Percentiles rank a stretch among this genome's conserved stretches.
These are phyloP conservation scores for Areca catechu DNA, from an alignment of 176 grass and related monocot species.

Conservation along the genomic window DNA sequence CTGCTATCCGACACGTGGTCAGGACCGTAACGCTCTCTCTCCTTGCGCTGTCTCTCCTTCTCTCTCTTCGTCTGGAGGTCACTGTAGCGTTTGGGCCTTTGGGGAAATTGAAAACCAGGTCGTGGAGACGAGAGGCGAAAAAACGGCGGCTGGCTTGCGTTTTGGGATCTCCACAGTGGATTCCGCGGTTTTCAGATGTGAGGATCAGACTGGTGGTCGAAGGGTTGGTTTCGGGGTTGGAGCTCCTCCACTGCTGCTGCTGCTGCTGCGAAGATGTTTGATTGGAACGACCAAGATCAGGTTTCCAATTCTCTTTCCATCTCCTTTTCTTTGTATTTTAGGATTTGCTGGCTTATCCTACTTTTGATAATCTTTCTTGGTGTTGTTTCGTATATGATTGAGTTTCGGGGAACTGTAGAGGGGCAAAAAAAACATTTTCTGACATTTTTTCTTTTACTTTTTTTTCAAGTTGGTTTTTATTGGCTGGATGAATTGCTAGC, in stretches of 20 bases:
- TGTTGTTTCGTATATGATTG: neutral
- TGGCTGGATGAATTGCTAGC: too few species aligned
- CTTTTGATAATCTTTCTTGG: neutral
- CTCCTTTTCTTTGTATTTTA: neutral
- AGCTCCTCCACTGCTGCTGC: neutral
- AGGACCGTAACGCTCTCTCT: slow-evolving; percentile 1
- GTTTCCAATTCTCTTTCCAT: neutral
- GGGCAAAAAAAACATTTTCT: neutral
- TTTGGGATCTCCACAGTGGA: neutral
- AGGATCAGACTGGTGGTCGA: neutral
- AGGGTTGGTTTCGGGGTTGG: neutral
- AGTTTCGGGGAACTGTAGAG: too few species aligned
- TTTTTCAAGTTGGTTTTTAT: too few species aligned
- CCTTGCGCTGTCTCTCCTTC: neutral
- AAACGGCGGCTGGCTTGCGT: slow-evolving; percentile 4
- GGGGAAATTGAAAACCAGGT: neutral
- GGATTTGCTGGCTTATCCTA: neutral
- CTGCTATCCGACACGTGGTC: neutral
- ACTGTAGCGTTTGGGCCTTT: too few species aligned
- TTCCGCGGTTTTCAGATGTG: neutral
- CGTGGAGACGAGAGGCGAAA: slow-evolving; percentile 2
- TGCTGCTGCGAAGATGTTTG: slow-evolving; percentile 30
- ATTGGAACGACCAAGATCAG: slow-evolving; percentile 39
- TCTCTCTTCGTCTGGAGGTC: too few species aligned
- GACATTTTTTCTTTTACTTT: too few species aligned